Conservation (phyloP, 768 basidiomycete species). For the Boletus barrowsii region DNA sequence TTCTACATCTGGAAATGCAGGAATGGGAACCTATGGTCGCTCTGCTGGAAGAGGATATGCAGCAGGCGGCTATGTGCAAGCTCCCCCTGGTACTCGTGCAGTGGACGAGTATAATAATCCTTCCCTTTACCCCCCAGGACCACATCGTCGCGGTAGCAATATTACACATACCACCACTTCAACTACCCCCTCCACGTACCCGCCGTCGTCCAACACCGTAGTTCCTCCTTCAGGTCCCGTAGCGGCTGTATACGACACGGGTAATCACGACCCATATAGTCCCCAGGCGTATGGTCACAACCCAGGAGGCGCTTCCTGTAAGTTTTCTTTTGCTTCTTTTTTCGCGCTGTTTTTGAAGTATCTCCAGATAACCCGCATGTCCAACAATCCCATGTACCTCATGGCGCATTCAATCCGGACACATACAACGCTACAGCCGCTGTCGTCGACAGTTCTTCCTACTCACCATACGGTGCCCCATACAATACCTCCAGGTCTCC, state of each 20-base stretch:
- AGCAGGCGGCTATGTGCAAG: conserved; percentile 64
- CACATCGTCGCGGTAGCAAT: conserved; percentile 39
- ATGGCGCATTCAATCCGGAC: conserved; percentile 41
- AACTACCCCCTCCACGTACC: conserved; percentile 38
- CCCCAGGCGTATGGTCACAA: conserved; percentile 50
- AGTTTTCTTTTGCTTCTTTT: conserved; percentile 21
- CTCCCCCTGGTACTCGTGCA: conserved; percentile 60
- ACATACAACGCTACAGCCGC: conserved; percentile 37
- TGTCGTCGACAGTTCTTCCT: conserved; percentile 12
- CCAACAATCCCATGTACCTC: conserved; percentile 49
- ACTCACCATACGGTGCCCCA: conserved; percentile 15
- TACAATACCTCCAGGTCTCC: conserved; percentile 15
- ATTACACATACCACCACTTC: conserved; percentile 40
- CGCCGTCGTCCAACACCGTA: conserved; percentile 30
- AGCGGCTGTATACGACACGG: conserved; percentile 18
- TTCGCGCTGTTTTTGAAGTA: not conserved
- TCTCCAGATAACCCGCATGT: conserved; percentile 50
- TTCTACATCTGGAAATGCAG: conserved; percentile 20
- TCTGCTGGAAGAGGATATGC: conserved; percentile 35
- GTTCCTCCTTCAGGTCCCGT: conserved; percentile 8
- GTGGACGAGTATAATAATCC: conserved; percentile 71
- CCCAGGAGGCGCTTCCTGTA: conserved; percentile 53
- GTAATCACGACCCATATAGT: conserved; percentile 26
- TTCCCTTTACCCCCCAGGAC: conserved; percentile 43
- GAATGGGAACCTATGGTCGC: conserved; percentile 31